A percentile compares a stretch with the other conserved stretches of the same genome.
phyloP scores from a whole-genome alignment of 352 stramenopile species.

The Pythium aquatile region DNA sequence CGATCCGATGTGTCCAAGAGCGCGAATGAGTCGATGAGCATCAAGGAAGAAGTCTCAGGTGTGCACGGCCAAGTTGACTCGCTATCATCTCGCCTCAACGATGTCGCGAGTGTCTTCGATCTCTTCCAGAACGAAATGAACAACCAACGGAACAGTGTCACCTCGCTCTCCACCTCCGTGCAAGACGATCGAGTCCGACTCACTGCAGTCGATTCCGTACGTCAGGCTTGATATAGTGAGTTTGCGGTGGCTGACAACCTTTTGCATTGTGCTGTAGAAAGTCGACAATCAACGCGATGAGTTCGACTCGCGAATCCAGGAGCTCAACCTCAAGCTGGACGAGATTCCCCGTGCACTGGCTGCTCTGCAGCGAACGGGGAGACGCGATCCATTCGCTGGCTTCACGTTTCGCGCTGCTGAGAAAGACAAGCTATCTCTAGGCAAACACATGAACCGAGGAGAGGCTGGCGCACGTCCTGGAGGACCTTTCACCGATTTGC shows the following conservation, averaged over 20 bases:
- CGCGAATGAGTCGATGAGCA: constrained; percentile 28
- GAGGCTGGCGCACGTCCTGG: constrained; percentile 24
- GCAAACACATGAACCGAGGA: constrained; percentile 41
- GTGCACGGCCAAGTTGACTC: constrained; percentile 45
- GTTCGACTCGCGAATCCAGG: constrained; percentile 55
- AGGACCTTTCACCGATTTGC: constrained; percentile 58
- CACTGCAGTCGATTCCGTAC: constrained; percentile 48
- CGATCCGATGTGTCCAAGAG: constrained; percentile 38
- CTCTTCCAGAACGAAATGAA: constrained; percentile 67
- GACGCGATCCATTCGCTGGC: constrained; percentile 12
- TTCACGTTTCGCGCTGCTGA: constrained; percentile 55
- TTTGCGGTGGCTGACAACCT: background rate
- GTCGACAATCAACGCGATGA: constrained; percentile 66
- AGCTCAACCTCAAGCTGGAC: constrained; percentile 63
- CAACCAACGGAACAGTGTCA: constrained; percentile 43
- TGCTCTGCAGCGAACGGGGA: constrained; percentile 36
- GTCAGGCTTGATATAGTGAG: background rate
- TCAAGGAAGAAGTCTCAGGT: constrained; percentile 45
- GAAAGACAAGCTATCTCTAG: constrained; percentile 52
- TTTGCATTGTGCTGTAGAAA: constrained; percentile 38
- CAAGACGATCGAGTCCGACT: constrained; percentile 49
- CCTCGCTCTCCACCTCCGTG: constrained; percentile 45
- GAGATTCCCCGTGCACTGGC: constrained; percentile 53
- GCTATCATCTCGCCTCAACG: constrained; percentile 53
- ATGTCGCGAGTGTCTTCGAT: constrained; percentile 60